Evolutionary conservation across 2,329 filamentous ascomycete genomes (phyloP).

Genomic region (Didymella pinodella): DNA sequence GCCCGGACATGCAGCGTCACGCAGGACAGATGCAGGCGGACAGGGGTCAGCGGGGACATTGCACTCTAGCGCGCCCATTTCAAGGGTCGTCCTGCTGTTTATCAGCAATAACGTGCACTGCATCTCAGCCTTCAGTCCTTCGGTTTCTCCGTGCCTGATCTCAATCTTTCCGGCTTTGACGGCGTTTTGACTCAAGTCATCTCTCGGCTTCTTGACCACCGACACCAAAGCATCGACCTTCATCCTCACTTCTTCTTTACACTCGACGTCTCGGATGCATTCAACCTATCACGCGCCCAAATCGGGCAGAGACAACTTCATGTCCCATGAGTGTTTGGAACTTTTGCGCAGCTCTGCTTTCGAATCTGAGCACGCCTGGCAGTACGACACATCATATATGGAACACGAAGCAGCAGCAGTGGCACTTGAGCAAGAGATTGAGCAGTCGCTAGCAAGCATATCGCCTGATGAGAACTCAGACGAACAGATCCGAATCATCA

Average conservation of each 20-base stretch:
- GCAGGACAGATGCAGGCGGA: slow-evolving; percentile 30
- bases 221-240: neutral
- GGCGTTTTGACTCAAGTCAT: slow-evolving; percentile 2
- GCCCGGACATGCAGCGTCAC: slow-evolving; percentile 30
- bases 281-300: slow-evolving; percentile 24
- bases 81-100: slow-evolving; percentile 25
- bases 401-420: slow-evolving; percentile 48
- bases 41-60: slow-evolving; percentile 30
- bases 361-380: slow-evolving; percentile 49
- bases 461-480: slow-evolving; percentile 49
- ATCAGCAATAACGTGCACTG: slow-evolving; percentile 27
- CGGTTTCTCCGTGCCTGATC: slow-evolving; percentile 4
- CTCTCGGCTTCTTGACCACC: neutral
- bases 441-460: slow-evolving; percentile 42
- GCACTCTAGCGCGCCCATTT: slow-evolving; percentile 23
- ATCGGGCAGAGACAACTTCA: slow-evolving; percentile 39
- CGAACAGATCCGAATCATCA: slow-evolving; percentile 45
- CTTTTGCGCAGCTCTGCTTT: slow-evolving; percentile 49
- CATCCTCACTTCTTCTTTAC: neutral
- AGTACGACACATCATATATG: slow-evolving; percentile 48
- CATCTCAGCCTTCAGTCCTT: slow-evolving; percentile 14
- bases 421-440: slow-evolving; percentile 46
- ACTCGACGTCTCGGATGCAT: slow-evolving; percentile 7
- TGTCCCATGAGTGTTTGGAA: slow-evolving; percentile 43
- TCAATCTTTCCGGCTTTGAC: neutral